phyloP scores from a whole-genome alignment of 495 filamentous ascomycete genomes.

The Evansstolkia leycettana region DNA sequence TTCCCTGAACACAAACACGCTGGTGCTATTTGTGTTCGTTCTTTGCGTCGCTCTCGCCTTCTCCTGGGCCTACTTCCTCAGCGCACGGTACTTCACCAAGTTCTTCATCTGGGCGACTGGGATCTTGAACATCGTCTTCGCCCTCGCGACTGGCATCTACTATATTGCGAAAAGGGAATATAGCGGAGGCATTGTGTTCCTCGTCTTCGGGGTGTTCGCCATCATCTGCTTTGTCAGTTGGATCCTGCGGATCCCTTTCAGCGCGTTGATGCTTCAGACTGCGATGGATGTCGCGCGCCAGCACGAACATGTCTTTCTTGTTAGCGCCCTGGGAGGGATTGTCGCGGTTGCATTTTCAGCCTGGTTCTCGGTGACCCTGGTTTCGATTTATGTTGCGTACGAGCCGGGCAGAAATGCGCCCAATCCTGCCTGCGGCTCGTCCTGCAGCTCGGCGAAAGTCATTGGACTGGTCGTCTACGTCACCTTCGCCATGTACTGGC shows the following conservation, averaged over 20 bases:
- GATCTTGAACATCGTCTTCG: constrained; percentile 54
- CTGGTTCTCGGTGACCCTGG: constrained; percentile 48
- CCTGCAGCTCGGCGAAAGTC: constrained; percentile 63
- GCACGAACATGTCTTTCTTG: constrained; percentile 77
- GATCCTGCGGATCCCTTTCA: constrained; percentile 81
- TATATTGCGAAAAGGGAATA: constrained; percentile 58
- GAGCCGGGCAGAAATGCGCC: constrained; percentile 37
- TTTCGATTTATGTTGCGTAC: constrained; percentile 68
- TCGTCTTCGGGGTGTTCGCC: constrained; percentile 68
- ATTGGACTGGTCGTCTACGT: constrained; percentile 76
- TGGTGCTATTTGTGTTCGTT: constrained; percentile 72
- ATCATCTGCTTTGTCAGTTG: constrained; percentile 72
- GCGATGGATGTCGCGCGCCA: constrained; percentile 73
- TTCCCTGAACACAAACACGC: constrained; percentile 70
- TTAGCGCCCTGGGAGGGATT: constrained; percentile 69
- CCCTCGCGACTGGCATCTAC: constrained; percentile 55
- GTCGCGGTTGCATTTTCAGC: constrained; percentile 59
- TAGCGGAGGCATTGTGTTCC: constrained; percentile 74
- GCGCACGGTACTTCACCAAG: constrained; percentile 74
- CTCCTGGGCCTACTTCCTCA: constrained; percentile 62
- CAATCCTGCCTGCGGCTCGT: constrained; percentile 58
- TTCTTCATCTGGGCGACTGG: constrained; percentile 83
- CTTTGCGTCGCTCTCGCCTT: constrained; percentile 59
- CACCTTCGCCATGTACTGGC: constrained; percentile 86
- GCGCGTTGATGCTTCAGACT: constrained; percentile 78